Base-by-base conservation (phyloP, 176 grass and related monocot genomes). In the Triticum monococcum region DNA sequence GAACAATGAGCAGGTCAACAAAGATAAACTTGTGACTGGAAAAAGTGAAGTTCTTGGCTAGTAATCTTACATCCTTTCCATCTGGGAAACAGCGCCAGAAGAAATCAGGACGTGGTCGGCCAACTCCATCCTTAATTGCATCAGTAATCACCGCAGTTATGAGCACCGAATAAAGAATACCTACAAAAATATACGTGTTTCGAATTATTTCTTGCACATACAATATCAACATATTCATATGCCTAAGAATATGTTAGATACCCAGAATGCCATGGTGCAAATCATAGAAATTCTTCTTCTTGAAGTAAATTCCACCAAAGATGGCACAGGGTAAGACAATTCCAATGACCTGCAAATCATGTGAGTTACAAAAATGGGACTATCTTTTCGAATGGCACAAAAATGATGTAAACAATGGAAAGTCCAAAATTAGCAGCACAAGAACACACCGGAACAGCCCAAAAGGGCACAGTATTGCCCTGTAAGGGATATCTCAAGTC, bases 41-140 rank as follows among this genome's bases (percentile, higher is more conserved):
- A 87, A 48, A 81, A 48, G 35, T 81, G 13, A 75, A 45, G 64
- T 72, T 80, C 72, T 74, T 78, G 60, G 35, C 32, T 50, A 72
- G 52, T 76, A 12, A 22, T 45, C 79, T 71, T 80, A 99, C 97
- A 82, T 88, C 97, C 78, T 87, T 96, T 78, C 97, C 97, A 92
- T 99, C 89, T 78, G 94, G 97, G 87, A 99, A 99, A 89, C 97
- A 98, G 8, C 94, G 94, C 97, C 96, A 98, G 82, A 94, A 98
- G 84, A 98, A 98, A 91, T 96, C 96, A 50, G 96, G 93, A 18
- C 96, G 93, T 36, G 96, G 96, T 71, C 96, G 83, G 20, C 97
- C 97, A 79, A 96, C 94, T 36, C 86, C 94, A 89, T 96, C 97
- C 89, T 99, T 99, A 79, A 99, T 94, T 41, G 94, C 94, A 87